Conservation (phyloP, 805 yeast genomes). For the Metschnikowia drakensbergensis region DNA sequence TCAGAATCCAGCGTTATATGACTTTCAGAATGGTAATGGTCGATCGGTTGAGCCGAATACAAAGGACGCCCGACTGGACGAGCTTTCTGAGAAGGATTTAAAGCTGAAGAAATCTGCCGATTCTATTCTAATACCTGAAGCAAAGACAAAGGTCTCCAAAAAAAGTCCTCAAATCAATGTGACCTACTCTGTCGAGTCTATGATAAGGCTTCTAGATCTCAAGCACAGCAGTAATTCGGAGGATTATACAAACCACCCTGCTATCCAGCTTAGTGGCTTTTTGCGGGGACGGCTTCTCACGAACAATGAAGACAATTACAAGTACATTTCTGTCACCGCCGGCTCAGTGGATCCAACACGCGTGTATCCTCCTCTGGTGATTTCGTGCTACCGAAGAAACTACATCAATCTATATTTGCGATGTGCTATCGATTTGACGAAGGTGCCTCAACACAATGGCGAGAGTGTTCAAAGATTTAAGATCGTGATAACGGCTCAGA, state of each 20-base stretch:
- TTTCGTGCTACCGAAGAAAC: conserved; percentile 45
- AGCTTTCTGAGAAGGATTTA: background rate
- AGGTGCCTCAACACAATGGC: conserved; percentile 3
- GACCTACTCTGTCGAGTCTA: conserved; percentile 10
- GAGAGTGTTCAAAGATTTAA: conserved; percentile 25
- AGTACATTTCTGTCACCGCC: conserved; percentile 20
- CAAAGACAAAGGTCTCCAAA: background rate
- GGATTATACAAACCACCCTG: background rate
- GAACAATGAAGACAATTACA: conserved; percentile 37
- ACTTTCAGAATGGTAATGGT: background rate
- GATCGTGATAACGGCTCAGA: conserved; percentile 35
- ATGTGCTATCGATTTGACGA: conserved; percentile 2
- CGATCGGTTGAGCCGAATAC: background rate
- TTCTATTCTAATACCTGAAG: background rate
- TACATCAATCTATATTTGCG: conserved; percentile 27
- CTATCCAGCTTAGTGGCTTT: conserved; percentile 25
- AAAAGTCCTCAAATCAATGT: conserved; percentile 8
- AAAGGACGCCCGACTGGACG: background rate
- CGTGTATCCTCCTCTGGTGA: conserved; percentile 31
- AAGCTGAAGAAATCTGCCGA: background rate
- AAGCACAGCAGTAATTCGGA: background rate
- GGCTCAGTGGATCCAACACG: conserved; percentile 11
- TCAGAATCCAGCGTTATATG: background rate
- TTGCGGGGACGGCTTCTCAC: conserved; percentile 42
- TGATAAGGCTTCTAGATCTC: conserved; percentile 15